Evolutionary conservation across 1,284 basidiomycete species (phyloP), one percentile per base, ranked within the genome.

Genomic region (Ceratobasidium sp.): DNA sequence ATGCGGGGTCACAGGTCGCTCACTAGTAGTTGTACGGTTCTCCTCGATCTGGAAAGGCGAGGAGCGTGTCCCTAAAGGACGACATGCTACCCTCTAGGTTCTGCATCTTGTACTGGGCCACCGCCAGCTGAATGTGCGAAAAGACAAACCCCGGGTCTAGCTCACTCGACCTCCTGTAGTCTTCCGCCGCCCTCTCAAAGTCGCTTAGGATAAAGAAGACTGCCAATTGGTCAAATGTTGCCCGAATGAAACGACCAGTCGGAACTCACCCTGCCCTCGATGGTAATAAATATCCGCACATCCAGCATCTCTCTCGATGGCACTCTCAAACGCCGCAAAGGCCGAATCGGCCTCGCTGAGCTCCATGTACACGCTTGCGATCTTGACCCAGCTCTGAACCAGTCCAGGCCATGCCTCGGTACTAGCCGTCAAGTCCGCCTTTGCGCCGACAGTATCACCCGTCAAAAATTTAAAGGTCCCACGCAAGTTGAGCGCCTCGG

Each of bases 231-330:
- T 58, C 18, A 18, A 40, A 48, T 3, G 1, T n/a, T 18, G 28
- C 5, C 44, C 53, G 21, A 42, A 36, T 7, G 3, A 30, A 61
- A 33, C 2, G 46, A 16, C 4, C 25, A 66, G n/a, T 49, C 9
- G 8, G 69, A 59, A 79, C 83, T 71, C 64, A 91, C 92, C 92
- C 84, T 99, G 97, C 44, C 96, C 97, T 76, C 96, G 94, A 82
- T 99, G 97, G 83, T 99, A 99, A 84, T 95, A 99, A 75, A 98
- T 95, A 81, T 99, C 97, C 0, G 96, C 90, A 82, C 99, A 95
- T 64, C 89, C 83, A 5, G 90, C 81, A 78, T 98, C 90, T 76
- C 92, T 87, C 79, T 87, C 85, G 78, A 96, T 91, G 0, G 97
- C 97, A 74, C 90, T 85, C 73, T 96, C 94, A 80, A 98, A 98